Evolutionary conservation across 129 eudicot genomes (phyloP), one percentile per base, ranked within the genome.

Genomic region (Flaveria bidentis): DNA sequence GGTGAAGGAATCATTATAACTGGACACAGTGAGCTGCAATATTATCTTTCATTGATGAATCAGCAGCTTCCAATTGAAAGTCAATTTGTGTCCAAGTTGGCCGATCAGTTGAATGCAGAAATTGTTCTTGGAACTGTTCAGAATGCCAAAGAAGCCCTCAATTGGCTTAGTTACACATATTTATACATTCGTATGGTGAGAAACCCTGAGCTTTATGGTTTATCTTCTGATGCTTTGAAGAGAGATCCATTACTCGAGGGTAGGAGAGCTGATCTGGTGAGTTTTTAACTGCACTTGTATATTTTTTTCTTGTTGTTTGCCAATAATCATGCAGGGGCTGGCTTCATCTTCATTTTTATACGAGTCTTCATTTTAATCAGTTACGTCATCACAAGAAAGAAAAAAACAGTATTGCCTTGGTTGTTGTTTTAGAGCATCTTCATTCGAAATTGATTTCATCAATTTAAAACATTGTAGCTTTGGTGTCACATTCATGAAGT

Each of bases 1-100:
- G 99, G 99, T 52, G 99, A 94, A 79, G 99, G 97, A 46, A 94
- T 94, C n/a, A 89, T 94, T 63, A 91, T 94, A 50, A 94, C 99
- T 14, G 93, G 93, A 47, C 93, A 89, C 46, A 86, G 87, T 62
- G 97, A 93, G 76, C 74, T 91, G 53, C 97, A 90, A 44, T 93
- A 87, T 74, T 93, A 93, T 84, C 90, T 93, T 22, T 91, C 96
- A 1, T 64, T 93, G 66, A 93, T 93, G 98, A 93, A 93, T 72
- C 96, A 91, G 79, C 98, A 91, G 84, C 97, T 93, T 76, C 98
- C 98, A 26, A 90, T 93, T 76, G 98, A 91, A 82, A 93, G 98
- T 66, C 97, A 91, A 79, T 93, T 93, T 50, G 81, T 93, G 18
- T 91, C 98, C 74, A 88, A 88, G 65, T 76, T 93, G 85, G 97